Evolutionary conservation across 352 stramenopile species (phyloP).

Genomic region (Pythium folliculosum): DNA sequence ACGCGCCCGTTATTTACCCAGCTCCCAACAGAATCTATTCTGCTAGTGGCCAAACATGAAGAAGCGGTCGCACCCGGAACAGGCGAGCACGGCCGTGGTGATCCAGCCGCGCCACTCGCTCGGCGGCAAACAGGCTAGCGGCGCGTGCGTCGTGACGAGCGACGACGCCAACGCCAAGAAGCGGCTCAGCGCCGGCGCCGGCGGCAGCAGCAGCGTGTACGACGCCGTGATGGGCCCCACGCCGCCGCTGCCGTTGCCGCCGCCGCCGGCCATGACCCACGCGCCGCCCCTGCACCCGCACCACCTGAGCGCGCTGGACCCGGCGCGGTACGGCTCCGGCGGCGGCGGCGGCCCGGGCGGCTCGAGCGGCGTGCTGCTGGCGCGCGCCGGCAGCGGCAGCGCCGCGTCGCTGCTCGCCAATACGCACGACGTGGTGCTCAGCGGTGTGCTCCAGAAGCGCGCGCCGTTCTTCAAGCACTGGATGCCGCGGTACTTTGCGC

Average conservation of each 20-base stretch:
- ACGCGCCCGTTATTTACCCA: constrained; percentile 9
- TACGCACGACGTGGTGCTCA: constrained; percentile 61
- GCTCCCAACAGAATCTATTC: background rate
- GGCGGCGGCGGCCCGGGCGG: background rate
- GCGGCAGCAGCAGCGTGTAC: background rate
- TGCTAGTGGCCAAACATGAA: constrained; percentile 14
- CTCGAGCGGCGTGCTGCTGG: constrained; percentile 20
- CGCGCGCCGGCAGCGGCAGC: constrained; percentile 18
- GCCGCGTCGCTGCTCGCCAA: constrained; percentile 16
- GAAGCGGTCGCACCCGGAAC: constrained; percentile 24
- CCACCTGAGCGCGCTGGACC: constrained; percentile 25
- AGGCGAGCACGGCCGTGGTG: constrained; percentile 30
- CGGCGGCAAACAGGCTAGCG: constrained; percentile 26
- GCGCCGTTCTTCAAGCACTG: constrained; percentile 80
- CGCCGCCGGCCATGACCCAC: constrained; percentile 9
- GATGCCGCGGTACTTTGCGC: constrained; percentile 65
- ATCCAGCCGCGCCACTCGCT: constrained; percentile 32
- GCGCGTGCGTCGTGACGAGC: background rate
- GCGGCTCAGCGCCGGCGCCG: constrained; percentile 7
- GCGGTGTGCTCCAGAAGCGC: constrained; percentile 60
- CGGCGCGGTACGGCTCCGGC: constrained; percentile 4
- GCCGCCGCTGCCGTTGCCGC: constrained; percentile 5
- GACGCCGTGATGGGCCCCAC: constrained; percentile 5
- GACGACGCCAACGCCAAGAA: constrained; percentile 24
- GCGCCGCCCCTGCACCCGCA: constrained; percentile 30